Percentiles rank a stretch among this genome's conserved stretches.
Conservation (phyloP, 768 basidiomycete genomes). For the Podaxis sp. region DNA sequence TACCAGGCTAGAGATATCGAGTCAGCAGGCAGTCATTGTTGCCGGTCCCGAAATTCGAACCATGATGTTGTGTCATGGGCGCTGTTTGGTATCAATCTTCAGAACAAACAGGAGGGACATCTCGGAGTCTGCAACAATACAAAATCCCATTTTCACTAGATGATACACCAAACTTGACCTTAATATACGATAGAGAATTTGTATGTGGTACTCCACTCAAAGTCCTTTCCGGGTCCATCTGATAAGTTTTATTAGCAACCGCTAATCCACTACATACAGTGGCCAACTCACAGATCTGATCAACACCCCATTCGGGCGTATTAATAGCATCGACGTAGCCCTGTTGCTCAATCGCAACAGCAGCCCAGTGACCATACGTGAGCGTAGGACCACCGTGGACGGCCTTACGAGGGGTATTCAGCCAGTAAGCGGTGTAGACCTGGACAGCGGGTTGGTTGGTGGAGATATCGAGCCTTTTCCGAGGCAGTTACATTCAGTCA, state of each 20-base stretch:
- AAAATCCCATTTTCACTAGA: too few relatives aligned
- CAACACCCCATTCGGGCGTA: conserved; percentile 51
- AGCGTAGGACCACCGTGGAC: conserved; percentile 47
- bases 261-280: background rate
- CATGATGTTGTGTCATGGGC: background rate
- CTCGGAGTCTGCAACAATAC: too few relatives aligned
- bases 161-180: background rate
- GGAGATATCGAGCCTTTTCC: conserved; percentile 43
- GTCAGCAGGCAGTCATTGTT: background rate
- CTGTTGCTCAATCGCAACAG: conserved; percentile 54
- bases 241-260: background rate
- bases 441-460: conserved; percentile 54
- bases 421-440: conserved; percentile 46
- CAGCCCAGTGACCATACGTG: conserved; percentile 41
- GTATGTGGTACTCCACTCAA: conserved; percentile 47
- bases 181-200: conserved; percentile 39
- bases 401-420: conserved; percentile 46
- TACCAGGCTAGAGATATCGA: background rate
- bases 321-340: conserved; percentile 57
- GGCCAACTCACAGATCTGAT: conserved; percentile 48
- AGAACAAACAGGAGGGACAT: too few relatives aligned
- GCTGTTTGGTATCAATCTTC: background rate
- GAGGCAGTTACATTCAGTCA: background rate
- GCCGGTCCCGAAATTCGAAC: too few relatives aligned
- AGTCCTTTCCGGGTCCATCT: conserved; percentile 45